Evolutionary conservation across 164 flowering plant species (phyloP).

Genomic region (Dillenia turbinata): DNA sequence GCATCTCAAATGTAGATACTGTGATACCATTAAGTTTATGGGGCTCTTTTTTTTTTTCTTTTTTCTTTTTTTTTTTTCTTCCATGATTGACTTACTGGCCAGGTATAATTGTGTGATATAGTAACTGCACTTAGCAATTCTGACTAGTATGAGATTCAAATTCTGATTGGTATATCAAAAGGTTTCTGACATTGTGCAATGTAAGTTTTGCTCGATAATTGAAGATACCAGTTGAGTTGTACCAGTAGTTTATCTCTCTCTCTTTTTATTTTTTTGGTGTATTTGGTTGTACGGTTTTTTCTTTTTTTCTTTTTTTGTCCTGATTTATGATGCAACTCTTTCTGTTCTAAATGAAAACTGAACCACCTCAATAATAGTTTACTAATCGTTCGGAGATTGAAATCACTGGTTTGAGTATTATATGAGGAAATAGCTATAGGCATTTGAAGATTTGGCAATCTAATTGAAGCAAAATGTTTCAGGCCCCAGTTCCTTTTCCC

Average conservation of each 20-base stretch:
- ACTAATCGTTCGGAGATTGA: background rate
- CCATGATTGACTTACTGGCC: background rate
- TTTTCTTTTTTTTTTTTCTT: background rate
- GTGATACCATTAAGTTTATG: background rate
- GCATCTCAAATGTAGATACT: background rate
- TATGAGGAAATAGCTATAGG: background rate
- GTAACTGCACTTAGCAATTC: too few species aligned
- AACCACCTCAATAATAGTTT: background rate
- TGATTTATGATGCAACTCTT: background rate
- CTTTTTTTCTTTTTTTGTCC: background rate
- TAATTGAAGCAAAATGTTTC: slow-evolving; percentile 15
- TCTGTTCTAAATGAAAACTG: background rate
- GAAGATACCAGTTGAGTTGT: background rate
- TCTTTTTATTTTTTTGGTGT: background rate
- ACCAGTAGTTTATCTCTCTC: background rate
- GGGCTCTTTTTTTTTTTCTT: background rate
- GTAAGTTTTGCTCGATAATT: background rate
- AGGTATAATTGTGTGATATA: too few species aligned
- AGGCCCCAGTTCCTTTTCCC: slow-evolving; percentile 74
- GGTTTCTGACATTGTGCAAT: too few species aligned
- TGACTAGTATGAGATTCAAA: too few species aligned
- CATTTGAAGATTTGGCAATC: slow-evolving; percentile 1
- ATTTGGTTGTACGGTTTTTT: background rate
- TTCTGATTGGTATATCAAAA: too few species aligned
- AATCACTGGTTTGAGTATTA: background rate